Conservation (phyloP, 805 yeast species). For the Yamadazyma sp. region DNA sequence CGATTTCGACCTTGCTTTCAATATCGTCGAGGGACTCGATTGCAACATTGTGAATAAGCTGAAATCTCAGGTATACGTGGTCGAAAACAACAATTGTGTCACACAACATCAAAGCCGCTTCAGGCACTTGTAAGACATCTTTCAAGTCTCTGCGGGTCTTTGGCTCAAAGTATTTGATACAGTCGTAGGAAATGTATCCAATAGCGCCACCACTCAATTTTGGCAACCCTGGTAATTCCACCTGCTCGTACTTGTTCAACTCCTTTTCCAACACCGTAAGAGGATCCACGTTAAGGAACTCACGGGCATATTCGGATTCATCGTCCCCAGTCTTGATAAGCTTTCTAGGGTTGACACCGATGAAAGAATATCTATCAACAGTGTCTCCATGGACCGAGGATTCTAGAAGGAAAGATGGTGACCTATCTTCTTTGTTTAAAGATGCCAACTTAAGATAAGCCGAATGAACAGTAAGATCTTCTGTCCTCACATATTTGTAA, state of each 20-base stretch:
- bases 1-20: slow-evolving; percentile 49
- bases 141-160: slow-evolving; percentile 70
- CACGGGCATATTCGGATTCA: slow-evolving; percentile 25
- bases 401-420: slow-evolving; percentile 81
- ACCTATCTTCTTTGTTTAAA: slow-evolving; percentile 51
- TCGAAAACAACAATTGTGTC: slow-evolving; percentile 91
- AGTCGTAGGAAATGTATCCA: slow-evolving; percentile 94
- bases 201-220: slow-evolving; percentile 92
- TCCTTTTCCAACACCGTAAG: slow-evolving; percentile 71
- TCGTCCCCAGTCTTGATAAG: slow-evolving; percentile 80
- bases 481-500: slow-evolving; percentile 69
- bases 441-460: slow-evolving; percentile 84
- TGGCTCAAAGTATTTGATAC: slow-evolving; percentile 96
- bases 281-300: slow-evolving; percentile 69
- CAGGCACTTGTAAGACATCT: slow-evolving; percentile 85
- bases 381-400: slow-evolving; percentile 88
- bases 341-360: slow-evolving; percentile 84
- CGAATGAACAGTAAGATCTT: slow-evolving; percentile 81
- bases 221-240: slow-evolving; percentile 80
- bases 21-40: slow-evolving; percentile 33
- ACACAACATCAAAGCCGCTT: slow-evolving; percentile 86
- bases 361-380: slow-evolving; percentile 85
- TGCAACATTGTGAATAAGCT: slow-evolving; percentile 78
- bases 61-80: slow-evolving; percentile 90
- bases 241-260: slow-evolving; percentile 61